Base-by-base conservation (phyloP, 768 basidiomycete species). In the Rhizopogon vesiculosus region DNA sequence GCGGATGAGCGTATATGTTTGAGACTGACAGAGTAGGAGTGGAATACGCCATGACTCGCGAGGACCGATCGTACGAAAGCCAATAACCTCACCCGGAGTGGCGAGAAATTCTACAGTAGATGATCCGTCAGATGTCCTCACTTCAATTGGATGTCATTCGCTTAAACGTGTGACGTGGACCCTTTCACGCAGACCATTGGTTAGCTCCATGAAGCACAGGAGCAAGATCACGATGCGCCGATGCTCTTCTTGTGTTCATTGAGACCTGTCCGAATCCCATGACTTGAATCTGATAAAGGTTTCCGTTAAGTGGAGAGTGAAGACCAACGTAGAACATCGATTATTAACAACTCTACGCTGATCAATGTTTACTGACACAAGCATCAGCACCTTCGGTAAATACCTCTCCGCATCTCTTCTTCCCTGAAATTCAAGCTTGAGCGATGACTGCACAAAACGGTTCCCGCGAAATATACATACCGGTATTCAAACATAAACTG, bases 401-500 rank as follows among this genome's bases (percentile, higher is more conserved):
- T 83, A 9, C 87, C 85, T 55, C 74, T 74, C 53, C 90, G 72
- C 64, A 77, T 76, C 66, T 92, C 90, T 66, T 90, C 88, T 68
- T 89, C 88, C 51, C 90, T 87, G 61, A 31, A 49, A 57, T 56
- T 49, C 31, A 1, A 56, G 31, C 57, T 42, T 42, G n/a, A 54
- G 44, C 51, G 42, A 56, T 54, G 54, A 41, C 22, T 18, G 54
- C 22, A n/a, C 39, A 46, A 28, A 44, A 12, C 3, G 12, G 38
- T 29, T 40, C 40, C 51, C 19, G 25, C 54, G 18, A 22, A 16
- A 48, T 7, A 3, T 22, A 74, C 86, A 18, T 59, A 89, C 91
- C 92, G 76, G 70, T 98, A 98, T 65, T 98, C 96, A 57, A 98
- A 93, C 96, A 98, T 97, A 44, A 96, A 67, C 64, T 98, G 96